A percentile compares a stretch with the other conserved stretches of the same genome.
These are phyloP conservation scores for Pseudogymnoascus sp. DNA, from an alignment of 2,329 filamentous ascomycete species.

Conservation along the genomic window DNA sequence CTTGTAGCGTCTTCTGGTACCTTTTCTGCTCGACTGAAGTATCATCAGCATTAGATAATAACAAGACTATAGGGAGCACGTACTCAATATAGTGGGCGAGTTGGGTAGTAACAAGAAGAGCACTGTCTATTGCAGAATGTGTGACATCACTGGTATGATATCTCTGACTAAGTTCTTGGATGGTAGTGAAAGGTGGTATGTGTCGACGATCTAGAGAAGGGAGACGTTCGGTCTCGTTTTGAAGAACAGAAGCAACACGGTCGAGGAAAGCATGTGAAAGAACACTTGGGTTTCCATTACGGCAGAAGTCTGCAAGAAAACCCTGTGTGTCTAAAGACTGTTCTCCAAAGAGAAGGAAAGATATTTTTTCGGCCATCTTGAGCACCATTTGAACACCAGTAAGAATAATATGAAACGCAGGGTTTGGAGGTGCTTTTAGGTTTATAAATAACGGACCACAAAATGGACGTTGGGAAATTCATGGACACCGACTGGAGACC, in stretches of 20 bases:
- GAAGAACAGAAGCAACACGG: conserved; percentile 48
- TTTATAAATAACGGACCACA: not conserved
- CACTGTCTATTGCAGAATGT: conserved; percentile 56
- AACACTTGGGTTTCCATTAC: conserved; percentile 38
- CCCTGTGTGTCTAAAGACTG: conserved; percentile 61
- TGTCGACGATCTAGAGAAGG: conserved; percentile 48
- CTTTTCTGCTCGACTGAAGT: conserved; percentile 42
- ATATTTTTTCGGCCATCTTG: conserved; percentile 31
- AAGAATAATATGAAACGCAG: not conserved
- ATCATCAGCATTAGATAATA: not conserved
- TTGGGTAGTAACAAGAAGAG: conserved; percentile 56
- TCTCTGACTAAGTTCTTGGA: conserved; percentile 57
- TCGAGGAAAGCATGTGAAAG: conserved; percentile 57
- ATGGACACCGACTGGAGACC: not conserved
- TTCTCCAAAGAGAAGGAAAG: conserved; percentile 61
- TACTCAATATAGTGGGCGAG: conserved; percentile 63
- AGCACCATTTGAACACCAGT: not conserved
- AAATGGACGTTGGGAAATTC: not conserved
- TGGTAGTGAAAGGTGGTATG: conserved; percentile 54
- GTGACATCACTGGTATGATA: conserved; percentile 52
- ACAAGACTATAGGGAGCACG: conserved; percentile 25
- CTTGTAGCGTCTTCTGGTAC: conserved; percentile 46
- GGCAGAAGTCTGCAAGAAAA: conserved; percentile 50
- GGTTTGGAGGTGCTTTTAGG: not conserved
- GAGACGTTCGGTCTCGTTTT: conserved; percentile 51